These are phyloP conservation scores for Plasmopara muralis DNA, from an alignment of 352 stramenopile genomes.

Conservation along the genomic window DNA sequence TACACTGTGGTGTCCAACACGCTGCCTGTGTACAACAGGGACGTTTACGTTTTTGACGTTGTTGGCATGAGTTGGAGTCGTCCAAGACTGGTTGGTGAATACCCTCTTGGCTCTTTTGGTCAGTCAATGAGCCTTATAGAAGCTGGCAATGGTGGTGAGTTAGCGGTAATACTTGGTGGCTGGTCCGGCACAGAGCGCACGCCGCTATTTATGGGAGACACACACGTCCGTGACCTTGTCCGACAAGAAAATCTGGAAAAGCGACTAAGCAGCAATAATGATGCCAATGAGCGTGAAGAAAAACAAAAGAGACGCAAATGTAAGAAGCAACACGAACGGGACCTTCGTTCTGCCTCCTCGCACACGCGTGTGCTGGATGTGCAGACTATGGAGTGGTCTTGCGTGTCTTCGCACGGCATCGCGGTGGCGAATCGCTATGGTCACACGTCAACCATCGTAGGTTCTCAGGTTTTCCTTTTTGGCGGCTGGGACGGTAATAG, in stretches of 20 bases:
- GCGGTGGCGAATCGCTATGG: slow-evolving; percentile 62
- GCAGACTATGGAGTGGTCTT: slow-evolving; percentile 58
- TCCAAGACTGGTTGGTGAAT: slow-evolving; percentile 60
- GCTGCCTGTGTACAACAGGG: slow-evolving; percentile 68
- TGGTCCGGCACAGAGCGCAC: slow-evolving; percentile 74
- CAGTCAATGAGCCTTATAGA: slow-evolving; percentile 33
- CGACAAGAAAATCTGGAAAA: slow-evolving; percentile 50
- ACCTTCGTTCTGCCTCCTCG: slow-evolving; percentile 39
- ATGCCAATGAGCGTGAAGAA: slow-evolving; percentile 12
- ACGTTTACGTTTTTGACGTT: slow-evolving; percentile 62
- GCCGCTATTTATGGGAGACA: slow-evolving; percentile 75
- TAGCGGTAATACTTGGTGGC: slow-evolving; percentile 60
- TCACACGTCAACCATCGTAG: slow-evolving; percentile 56
- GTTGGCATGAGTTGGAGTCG: slow-evolving; percentile 54
- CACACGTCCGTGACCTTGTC: slow-evolving; percentile 50
- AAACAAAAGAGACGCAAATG: slow-evolving; percentile 28
- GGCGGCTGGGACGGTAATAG: slow-evolving; percentile 79
- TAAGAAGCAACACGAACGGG: slow-evolving; percentile 30
- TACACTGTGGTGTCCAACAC: slow-evolving; percentile 44
- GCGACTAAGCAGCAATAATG: slow-evolving; percentile 29
- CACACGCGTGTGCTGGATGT: slow-evolving; percentile 59
- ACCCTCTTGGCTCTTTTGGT: slow-evolving; percentile 55
- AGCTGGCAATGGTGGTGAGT: slow-evolving; percentile 26
- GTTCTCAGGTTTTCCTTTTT: slow-evolving; percentile 66
- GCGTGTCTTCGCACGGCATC: slow-evolving; percentile 31